Conservation (phyloP, 192 early-diverging fungal genomes). For the Endogone sp. region DNA sequence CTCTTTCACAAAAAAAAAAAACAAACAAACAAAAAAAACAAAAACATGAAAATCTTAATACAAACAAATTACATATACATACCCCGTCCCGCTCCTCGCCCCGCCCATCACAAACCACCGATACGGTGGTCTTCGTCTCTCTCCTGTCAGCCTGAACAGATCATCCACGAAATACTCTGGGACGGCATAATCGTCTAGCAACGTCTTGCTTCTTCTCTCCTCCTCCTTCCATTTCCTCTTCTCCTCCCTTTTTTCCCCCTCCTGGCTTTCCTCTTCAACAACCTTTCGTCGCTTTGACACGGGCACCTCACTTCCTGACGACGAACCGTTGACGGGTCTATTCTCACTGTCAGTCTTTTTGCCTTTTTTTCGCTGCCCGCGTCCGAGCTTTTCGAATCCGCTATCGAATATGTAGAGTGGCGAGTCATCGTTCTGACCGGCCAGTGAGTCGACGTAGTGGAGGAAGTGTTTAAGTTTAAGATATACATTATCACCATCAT, state of each 20-base stretch:
- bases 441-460: slow-evolving; percentile 37
- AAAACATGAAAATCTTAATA: too few species aligned
- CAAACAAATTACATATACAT: neutral
- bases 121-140: slow-evolving; percentile 60
- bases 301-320: neutral
- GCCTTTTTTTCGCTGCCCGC: slow-evolving; percentile 11
- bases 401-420: slow-evolving; percentile 83
- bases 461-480: slow-evolving; percentile 60
- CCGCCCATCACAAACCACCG: slow-evolving; percentile 78
- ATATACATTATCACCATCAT: slow-evolving; percentile 64
- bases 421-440: slow-evolving; percentile 56
- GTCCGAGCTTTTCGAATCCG: slow-evolving; percentile 47
- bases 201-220: slow-evolving; percentile 22
- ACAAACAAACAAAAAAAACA: neutral
- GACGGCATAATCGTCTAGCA: slow-evolving; percentile 61
- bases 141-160: slow-evolving; percentile 61
- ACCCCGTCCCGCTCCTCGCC: slow-evolving; percentile 68
- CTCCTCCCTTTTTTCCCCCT: neutral
- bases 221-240: neutral
- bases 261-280: slow-evolving; percentile 10
- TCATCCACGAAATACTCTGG: slow-evolving; percentile 75
- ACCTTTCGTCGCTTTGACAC: neutral
- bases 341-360: slow-evolving; percentile 3
- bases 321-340: slow-evolving; percentile 1
- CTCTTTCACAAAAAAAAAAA: too few species aligned